Evolutionary conservation across 192 early-diverging fungal genomes (phyloP).

Genomic region (Dimargaris xerosporica): DNA sequence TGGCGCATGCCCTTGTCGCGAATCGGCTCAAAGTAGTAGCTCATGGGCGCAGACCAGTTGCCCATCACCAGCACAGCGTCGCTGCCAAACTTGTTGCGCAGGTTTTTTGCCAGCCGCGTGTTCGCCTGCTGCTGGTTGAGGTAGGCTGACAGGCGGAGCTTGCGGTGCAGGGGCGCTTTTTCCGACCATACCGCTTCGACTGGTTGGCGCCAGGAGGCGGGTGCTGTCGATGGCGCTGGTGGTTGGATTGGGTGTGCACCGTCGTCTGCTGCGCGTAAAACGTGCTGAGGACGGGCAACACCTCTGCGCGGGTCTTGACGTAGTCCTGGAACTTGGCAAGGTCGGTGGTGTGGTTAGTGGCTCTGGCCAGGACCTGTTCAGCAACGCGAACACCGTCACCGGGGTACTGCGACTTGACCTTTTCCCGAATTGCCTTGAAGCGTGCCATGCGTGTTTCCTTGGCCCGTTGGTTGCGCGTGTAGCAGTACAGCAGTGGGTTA

Average conservation of each 20-base stretch:
- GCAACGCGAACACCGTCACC: not conserved
- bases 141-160: no score
- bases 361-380: not conserved
- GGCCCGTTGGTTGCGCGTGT: not conserved
- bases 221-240: not conserved
- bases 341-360: not conserved
- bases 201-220: not conserved
- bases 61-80: no score
- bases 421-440: not conserved
- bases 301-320: not conserved
- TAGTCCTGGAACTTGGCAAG: not conserved
- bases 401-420: not conserved
- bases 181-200: not conserved
- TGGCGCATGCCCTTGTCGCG: no score
- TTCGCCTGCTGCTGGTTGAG: slow-evolving; percentile 12
- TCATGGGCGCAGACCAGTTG: no score
- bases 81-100: no score
- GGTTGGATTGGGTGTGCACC: not conserved
- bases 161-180: not conserved
- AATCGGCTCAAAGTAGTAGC: no score
- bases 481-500: not conserved
- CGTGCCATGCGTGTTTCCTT: not conserved
- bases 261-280: not conserved
- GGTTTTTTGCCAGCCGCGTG: slow-evolving; percentile 2
- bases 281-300: not conserved